Evolutionary conservation across 2,329 filamentous ascomycete species (phyloP).

Genomic region (Calonectria montana): DNA sequence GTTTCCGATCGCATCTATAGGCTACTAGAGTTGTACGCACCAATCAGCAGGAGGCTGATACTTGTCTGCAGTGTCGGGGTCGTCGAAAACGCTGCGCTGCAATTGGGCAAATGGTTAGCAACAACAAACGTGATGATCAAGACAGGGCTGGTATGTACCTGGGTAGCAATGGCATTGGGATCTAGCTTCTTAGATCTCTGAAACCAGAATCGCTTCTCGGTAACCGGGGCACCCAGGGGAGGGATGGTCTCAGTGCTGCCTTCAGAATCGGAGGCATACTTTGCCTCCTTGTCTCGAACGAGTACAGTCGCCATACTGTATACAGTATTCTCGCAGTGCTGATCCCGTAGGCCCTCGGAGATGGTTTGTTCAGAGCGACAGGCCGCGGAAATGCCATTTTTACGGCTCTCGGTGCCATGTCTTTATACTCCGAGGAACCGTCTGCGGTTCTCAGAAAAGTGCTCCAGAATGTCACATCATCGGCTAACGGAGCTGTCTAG

Average conservation of each 20-base stretch:
- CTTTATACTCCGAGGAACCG: conserved; percentile 10
- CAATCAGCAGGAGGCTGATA: conserved; percentile 14
- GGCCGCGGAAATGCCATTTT: neutral
- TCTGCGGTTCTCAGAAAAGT: neutral
- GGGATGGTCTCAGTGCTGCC: conserved; percentile 4
- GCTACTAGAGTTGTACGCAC: neutral
- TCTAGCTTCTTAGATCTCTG: conserved; percentile 37
- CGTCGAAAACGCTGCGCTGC: conserved; percentile 21
- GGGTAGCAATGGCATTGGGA: conserved; percentile 18
- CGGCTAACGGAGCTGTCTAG: neutral
- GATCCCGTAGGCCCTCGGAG: neutral
- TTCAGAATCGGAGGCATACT: conserved; percentile 12
- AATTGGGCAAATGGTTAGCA: neutral
- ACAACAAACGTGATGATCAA: neutral
- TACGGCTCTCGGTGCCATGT: neutral
- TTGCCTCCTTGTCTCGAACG: conserved; percentile 11
- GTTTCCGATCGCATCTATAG: neutral
- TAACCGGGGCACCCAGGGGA: conserved; percentile 9
- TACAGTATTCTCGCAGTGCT: neutral
- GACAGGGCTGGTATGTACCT: neutral
- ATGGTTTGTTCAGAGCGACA: neutral
- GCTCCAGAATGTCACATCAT: conserved; percentile 12
- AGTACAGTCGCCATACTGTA: conserved; percentile 19
- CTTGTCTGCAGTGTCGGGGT: conserved; percentile 19
- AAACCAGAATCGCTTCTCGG: conserved; percentile 48